A percentile compares a stretch with the other conserved stretches of the same genome.
phyloP scores from a whole-genome alignment of 1,284 basidiomycete genomes.

The Puccinia triticina region DNA sequence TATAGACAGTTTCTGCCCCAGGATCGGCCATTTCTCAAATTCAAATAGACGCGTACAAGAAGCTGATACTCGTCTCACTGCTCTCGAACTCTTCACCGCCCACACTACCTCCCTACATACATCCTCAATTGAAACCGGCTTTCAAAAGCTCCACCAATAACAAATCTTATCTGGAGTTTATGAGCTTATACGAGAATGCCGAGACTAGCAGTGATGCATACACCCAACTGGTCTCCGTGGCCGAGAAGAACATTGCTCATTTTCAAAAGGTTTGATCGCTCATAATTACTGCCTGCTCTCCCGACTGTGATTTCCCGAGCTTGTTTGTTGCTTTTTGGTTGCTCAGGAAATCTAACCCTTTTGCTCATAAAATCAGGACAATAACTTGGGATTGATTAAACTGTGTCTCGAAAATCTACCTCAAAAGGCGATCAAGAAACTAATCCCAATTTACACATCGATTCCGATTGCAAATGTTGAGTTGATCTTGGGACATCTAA shows the following conservation, averaged over 20 bases:
- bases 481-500: background rate
- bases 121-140: slow-evolving; percentile 28
- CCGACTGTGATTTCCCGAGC: background rate
- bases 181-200: slow-evolving; percentile 25
- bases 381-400: slow-evolving; percentile 37
- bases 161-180: slow-evolving; percentile 15
- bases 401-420: slow-evolving; percentile 30
- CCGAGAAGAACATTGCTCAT: background rate
- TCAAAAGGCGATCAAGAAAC: slow-evolving; percentile 26
- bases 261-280: slow-evolving; percentile 38
- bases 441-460: slow-evolving; percentile 36
- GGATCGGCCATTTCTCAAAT: slow-evolving; percentile 45
- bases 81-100: slow-evolving; percentile 24
- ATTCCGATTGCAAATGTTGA: slow-evolving; percentile 29
- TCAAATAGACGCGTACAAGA: slow-evolving; percentile 43
- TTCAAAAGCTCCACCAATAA: background rate
- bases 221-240: background rate
- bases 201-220: background rate
- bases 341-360: background rate
- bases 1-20: slow-evolving; percentile 47
- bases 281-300: background rate
- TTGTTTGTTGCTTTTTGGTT: background rate
- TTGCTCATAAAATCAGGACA: slow-evolving; percentile 35
- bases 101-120: slow-evolving; percentile 32
- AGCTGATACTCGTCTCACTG: slow-evolving; percentile 45